Base-by-base conservation (phyloP, 148 eudicot genomes). In the Polygonum aviculare region DNA sequence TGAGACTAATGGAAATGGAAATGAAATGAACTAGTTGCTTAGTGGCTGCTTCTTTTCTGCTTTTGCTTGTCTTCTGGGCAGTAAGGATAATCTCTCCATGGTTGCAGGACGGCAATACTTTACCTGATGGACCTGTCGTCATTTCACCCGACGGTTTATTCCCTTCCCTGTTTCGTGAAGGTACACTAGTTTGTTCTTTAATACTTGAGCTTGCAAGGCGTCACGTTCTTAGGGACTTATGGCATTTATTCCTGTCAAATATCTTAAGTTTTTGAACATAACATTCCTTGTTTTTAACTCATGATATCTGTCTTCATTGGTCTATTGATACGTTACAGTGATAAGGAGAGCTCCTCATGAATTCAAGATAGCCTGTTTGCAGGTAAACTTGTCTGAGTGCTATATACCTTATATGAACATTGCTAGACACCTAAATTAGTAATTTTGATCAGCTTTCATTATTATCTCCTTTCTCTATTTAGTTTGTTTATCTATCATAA, bases 321-420 rank as follows among this genome's bases (percentile, higher is more conserved):
- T 44, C 51, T 48, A 12, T 21, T 72, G 52, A 5, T 19, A 38
- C 15, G 21, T 81, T 85, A 80, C 94, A 95, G 99, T 95, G 40
- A 95, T 95, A 83, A 86, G 98, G 87, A 86, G 99, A 91, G 98
- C 99, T 67, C 99, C 99, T 80, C 99, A 95, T 75, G 97, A 95
- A 77, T 95, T 95, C 91, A 95, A 95, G 88, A 95, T 95, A 38
- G 99, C 99, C 8, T 95, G 99, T 83, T 87, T 95, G 79, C 96
- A 95, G 97, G 99, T 95, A 86, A 79, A 49, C 60, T 3, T n/a
- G 5, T n/a, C n/a, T 6, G 21, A 60, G n/a, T 16, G 5, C 62
- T 67, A 16, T 26, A n/a, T 19, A 21, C 63, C 35, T 57, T 57
- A n/a, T 8, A 44, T 44, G 47, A 44, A 44, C 47, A 44, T 6